Conservation (phyloP, 2,329 filamentous ascomycete genomes). For the Orbilia oligospora region DNA sequence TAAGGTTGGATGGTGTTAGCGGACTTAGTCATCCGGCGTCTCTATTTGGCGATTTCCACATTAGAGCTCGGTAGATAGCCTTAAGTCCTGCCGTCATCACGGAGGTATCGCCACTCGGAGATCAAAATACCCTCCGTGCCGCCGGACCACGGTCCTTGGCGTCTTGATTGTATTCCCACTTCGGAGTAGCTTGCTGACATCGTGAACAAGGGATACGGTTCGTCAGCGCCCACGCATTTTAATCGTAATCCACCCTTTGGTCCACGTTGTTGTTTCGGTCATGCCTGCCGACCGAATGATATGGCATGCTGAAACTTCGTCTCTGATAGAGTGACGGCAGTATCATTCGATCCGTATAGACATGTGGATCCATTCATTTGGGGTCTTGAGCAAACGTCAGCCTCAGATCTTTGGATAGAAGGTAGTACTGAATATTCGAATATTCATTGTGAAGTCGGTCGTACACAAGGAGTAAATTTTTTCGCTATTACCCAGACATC, state of each 20-base stretch:
- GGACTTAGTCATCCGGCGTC: slow-evolving; percentile 49
- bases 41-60: not conserved
- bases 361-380: slow-evolving; percentile 36
- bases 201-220: slow-evolving; percentile 17
- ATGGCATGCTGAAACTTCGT: not conserved
- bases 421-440: not conserved
- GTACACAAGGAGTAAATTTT: not conserved
- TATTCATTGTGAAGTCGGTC: not conserved
- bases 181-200: slow-evolving; percentile 47
- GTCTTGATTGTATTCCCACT: not conserved
- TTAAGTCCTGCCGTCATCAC: slow-evolving; percentile 33
- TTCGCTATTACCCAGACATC: not conserved
- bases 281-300: slow-evolving; percentile 15
- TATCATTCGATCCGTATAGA: slow-evolving; percentile 16
- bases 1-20: slow-evolving; percentile 54
- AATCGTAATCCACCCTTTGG: slow-evolving; percentile 17
- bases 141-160: slow-evolving; percentile 27
- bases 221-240: slow-evolving; percentile 30
- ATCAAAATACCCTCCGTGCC: slow-evolving; percentile 47
- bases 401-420: not conserved
- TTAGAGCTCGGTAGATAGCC: slow-evolving; percentile 39
- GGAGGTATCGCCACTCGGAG: slow-evolving; percentile 18
- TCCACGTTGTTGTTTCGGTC: slow-evolving; percentile 39
- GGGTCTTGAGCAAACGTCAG: not conserved
- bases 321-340: slow-evolving; percentile 22